A percentile compares a stretch with the other conserved stretches of the same genome.
Conservation (phyloP, 2,329 filamentous ascomycete genomes). For the Claviceps spartinae region DNA sequence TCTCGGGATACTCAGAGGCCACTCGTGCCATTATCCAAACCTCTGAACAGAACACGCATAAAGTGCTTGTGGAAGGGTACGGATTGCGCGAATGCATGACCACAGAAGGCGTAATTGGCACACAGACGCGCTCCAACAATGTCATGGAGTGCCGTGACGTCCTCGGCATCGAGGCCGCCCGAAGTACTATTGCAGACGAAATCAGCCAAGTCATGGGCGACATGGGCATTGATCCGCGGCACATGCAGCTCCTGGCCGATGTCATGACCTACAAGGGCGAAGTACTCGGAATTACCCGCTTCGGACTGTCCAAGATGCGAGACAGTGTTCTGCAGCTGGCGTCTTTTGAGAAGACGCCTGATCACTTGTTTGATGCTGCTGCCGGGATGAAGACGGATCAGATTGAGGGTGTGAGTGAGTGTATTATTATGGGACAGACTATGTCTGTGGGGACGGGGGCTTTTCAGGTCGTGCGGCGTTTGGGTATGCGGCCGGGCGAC, state of each 20-base stretch:
- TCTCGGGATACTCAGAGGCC: constrained; percentile 80
- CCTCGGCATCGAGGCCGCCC: constrained; percentile 88
- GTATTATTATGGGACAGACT: constrained; percentile 96
- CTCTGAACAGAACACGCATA: constrained; percentile 52
- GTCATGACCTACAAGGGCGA: constrained; percentile 99
- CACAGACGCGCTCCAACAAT: constrained; percentile 62
- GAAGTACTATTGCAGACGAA: constrained; percentile 76
- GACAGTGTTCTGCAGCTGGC: constrained; percentile 89
- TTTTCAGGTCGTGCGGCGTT: constrained; percentile 71
- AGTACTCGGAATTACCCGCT: constrained; percentile 89
- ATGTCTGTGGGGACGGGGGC: constrained; percentile 85
- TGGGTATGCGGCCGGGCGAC: constrained; percentile 52
- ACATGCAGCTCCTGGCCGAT: constrained; percentile 94
- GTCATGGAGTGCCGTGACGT: constrained; percentile 82
- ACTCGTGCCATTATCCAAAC: constrained; percentile 81
- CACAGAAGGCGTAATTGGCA: constrained; percentile 78
- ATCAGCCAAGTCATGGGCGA: constrained; percentile 80
- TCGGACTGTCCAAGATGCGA: constrained; percentile 91
- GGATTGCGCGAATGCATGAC: constrained; percentile 82
- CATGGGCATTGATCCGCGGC: constrained; percentile 92
- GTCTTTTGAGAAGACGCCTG: constrained; percentile 94
- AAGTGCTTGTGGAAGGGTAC: constrained; percentile 87
- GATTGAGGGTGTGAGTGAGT: constrained; percentile 89
- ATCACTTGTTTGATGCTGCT: constrained; percentile 91
- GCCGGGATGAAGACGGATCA: constrained; percentile 81